phyloP scores from a whole-genome alignment of 768 basidiomycete genomes.

The Amanita subjunquillea region DNA sequence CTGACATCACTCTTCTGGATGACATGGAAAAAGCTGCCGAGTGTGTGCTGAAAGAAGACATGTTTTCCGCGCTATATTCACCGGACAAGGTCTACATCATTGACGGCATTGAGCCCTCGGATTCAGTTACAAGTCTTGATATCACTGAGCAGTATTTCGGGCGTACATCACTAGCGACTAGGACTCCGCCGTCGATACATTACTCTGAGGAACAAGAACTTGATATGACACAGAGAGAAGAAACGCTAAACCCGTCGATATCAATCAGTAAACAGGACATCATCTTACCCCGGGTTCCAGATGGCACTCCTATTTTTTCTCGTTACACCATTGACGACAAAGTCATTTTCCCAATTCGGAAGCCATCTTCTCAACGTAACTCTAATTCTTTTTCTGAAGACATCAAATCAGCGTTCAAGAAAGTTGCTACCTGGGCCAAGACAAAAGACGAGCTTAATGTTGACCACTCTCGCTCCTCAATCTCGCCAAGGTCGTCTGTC shows the following conservation, averaged over 20 bases:
- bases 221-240: background rate
- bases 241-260: background rate
- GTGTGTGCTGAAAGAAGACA: background rate
- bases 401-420: background rate
- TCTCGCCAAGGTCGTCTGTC: background rate
- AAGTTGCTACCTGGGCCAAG: background rate
- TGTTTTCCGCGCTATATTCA: background rate
- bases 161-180: background rate
- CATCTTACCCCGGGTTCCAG: background rate
- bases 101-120: background rate
- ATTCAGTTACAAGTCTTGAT: background rate
- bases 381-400: background rate
- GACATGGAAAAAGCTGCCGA: background rate
- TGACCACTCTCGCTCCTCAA: too few relatives aligned
- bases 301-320: background rate
- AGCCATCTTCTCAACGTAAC: background rate
- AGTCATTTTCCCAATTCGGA: background rate
- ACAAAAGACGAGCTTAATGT: background rate
- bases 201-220: background rate
- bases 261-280: background rate
- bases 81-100: background rate
- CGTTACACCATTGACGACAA: background rate
- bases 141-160: background rate
- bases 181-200: background rate
- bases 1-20: background rate